Percentiles rank a stretch among this genome's conserved stretches.
Evolutionary conservation across 1,284 basidiomycete genomes (phyloP).

Genomic region (Pseudozyma flocculosa): DNA sequence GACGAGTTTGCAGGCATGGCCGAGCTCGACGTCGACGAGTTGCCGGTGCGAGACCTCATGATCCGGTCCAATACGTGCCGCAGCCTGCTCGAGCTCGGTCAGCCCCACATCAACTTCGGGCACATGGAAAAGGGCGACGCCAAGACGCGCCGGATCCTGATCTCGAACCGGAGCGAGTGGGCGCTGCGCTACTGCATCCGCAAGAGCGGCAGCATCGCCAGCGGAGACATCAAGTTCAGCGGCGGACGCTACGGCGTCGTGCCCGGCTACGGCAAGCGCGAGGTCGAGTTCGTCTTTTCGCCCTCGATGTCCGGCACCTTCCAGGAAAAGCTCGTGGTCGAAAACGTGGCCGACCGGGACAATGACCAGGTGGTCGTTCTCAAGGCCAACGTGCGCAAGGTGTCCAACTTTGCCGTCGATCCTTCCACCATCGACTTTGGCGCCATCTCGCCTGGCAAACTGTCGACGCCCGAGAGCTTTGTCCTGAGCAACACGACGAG

Average conservation of each 20-base stretch:
- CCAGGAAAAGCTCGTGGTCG: constrained; percentile 62
- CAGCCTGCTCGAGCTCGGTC: constrained; percentile 61
- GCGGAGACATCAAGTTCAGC: constrained; percentile 62
- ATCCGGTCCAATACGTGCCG: constrained; percentile 61
- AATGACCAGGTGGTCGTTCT: constrained; percentile 61
- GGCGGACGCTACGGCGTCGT: constrained; percentile 62
- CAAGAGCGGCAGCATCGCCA: constrained; percentile 63
- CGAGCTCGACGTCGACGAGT: constrained; percentile 54
- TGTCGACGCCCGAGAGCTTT: constrained; percentile 55
- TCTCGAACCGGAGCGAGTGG: constrained; percentile 61
- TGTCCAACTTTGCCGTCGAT: constrained; percentile 61
- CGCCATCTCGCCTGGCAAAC: constrained; percentile 35
- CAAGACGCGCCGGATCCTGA: constrained; percentile 61
- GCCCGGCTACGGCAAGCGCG: constrained; percentile 62
- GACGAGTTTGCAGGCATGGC: constrained; percentile 50
- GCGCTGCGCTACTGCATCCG: constrained; percentile 61
- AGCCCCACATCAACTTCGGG: constrained; percentile 63
- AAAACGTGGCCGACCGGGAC: constrained; percentile 61
- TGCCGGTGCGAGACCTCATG: constrained; percentile 63
- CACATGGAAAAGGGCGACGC: constrained; percentile 62
- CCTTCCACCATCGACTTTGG: constrained; percentile 59
- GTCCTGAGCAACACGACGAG: constrained; percentile 61
- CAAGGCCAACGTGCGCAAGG: constrained; percentile 61
- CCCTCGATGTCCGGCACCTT: constrained; percentile 60
- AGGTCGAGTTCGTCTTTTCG: constrained; percentile 60